These are phyloP conservation scores for Achlya hypogyna DNA, from an alignment of 352 stramenopile species.

Conservation along the genomic window DNA sequence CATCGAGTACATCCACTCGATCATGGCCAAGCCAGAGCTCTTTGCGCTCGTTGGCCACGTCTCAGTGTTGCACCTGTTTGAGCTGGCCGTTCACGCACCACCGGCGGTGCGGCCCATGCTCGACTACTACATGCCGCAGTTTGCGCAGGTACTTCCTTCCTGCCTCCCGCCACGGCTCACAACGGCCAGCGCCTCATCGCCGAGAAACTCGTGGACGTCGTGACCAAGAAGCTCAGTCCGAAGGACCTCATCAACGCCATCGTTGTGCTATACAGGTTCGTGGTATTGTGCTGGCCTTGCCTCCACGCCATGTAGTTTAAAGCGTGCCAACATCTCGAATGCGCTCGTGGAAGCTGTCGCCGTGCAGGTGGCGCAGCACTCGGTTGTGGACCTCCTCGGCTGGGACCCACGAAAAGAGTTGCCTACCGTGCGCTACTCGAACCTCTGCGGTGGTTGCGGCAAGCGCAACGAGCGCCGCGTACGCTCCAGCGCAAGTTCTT, in stretches of 20 bases:
- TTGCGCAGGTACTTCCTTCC: conserved; percentile 3
- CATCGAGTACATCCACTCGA: conserved; percentile 1
- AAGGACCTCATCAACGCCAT: conserved; percentile 13
- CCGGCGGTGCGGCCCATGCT: neutral
- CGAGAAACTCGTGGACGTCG: neutral
- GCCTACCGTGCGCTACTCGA: conserved; percentile 60
- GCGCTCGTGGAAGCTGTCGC: neutral
- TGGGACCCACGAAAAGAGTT: conserved; percentile 74
- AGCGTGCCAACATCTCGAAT: conserved; percentile 12
- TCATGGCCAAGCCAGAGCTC: neutral
- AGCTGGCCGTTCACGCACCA: conserved; percentile 4
- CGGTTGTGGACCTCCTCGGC: conserved; percentile 62
- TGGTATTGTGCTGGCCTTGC: neutral
- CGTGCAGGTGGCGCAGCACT: conserved; percentile 14
- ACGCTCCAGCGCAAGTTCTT: too few relatives aligned
- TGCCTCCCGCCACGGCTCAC: neutral
- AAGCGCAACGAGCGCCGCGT: conserved; percentile 69
- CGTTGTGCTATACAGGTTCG: conserved; percentile 4
- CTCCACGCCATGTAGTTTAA: neutral
- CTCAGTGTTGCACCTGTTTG: neutral
- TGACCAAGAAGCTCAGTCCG: neutral
- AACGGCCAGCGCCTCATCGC: neutral
- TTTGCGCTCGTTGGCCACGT: conserved; percentile 17
- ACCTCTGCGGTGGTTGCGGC: conserved; percentile 54
- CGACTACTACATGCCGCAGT: conserved; percentile 8